Base-by-base conservation (phyloP, 306 rosid species). In the Vigna unguiculata region DNA sequence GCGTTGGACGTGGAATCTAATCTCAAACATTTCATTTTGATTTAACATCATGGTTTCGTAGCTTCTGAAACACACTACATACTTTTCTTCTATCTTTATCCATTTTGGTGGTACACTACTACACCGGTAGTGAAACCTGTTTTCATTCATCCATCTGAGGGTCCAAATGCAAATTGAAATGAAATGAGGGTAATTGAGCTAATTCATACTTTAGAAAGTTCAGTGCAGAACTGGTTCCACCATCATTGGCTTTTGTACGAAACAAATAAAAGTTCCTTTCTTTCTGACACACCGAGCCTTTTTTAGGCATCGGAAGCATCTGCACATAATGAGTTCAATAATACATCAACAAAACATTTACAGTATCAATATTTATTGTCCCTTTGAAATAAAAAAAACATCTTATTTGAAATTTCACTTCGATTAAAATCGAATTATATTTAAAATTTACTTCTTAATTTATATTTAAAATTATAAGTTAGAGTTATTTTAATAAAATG, bases 231-330 rank as follows among this genome's bases (percentile, higher is more conserved):
- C 7, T 3, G 22, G 76, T 82, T 24, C 36, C 74, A 6, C 10
- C 71, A 9, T 83, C 83, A 13, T 49, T 71, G 9, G 59, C 48
- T 17, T 79, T 77, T 61, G 60, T 22, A 11, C 19, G 32, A 64
- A 64, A 64, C 60, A 78, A 75, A 40, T 9, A 20, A 79, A 48
- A 36, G 62, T 70, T 79, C 74, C 12, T 83, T 85, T 81, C 87
- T 85, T 60, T 84, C 82, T 55, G 91, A 86, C 53, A 81, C 81
- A 57, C 55, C 73, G 24, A 86, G 88, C 32, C 75, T 81, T 13
- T 60, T 81, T 5, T 80, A 3, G 48, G 15, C 48, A 43, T 43
- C 12, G 48, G 48, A 43, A 43, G 48, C 48, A 43, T 43, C 48
- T 43, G 15, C 15, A 12, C 70, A 38, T 8, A 19, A 63, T 28